Percentiles rank a stretch among this genome's conserved stretches.
These are phyloP conservation scores for Ophiostoma australiae DNA, from an alignment of 2,329 filamentous ascomycete species.

Conservation along the genomic window DNA sequence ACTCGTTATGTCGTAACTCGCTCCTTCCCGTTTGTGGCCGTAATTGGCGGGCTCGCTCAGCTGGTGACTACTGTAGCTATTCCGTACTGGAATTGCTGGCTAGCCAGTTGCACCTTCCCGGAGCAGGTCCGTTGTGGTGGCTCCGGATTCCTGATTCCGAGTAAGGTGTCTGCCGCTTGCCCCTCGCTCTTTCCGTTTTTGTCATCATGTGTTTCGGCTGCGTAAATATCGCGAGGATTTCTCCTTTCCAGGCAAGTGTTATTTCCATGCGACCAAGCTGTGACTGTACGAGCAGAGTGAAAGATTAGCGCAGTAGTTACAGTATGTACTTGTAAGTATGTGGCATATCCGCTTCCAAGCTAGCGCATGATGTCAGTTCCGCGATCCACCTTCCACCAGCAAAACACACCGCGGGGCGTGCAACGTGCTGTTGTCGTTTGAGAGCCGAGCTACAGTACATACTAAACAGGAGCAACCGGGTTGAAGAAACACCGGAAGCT, in stretches of 20 bases:
- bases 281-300: background rate
- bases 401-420: slow-evolving; percentile 13
- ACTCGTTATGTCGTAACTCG: background rate
- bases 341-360: background rate
- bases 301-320: background rate
- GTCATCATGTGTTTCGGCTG: background rate
- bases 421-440: background rate
- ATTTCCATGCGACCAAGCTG: background rate
- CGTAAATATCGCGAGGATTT: background rate
- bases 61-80: background rate
- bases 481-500: background rate
- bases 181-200: background rate
- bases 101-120: background rate
- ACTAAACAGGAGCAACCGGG: background rate
- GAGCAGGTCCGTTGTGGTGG: slow-evolving; percentile 1
- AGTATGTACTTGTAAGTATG: background rate
- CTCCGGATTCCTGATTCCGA: slow-evolving; percentile 1
- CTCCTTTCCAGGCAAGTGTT: background rate
- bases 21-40: background rate
- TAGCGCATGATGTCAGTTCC: slow-evolving; percentile 21
- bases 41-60: slow-evolving; percentile 1
- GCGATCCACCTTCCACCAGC: slow-evolving; percentile 4
- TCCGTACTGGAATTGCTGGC: background rate
- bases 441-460: background rate
- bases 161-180: background rate